Evolutionary conservation across 169 alveolate genomes (phyloP).

Genomic region (Theileria orientalis): DNA sequence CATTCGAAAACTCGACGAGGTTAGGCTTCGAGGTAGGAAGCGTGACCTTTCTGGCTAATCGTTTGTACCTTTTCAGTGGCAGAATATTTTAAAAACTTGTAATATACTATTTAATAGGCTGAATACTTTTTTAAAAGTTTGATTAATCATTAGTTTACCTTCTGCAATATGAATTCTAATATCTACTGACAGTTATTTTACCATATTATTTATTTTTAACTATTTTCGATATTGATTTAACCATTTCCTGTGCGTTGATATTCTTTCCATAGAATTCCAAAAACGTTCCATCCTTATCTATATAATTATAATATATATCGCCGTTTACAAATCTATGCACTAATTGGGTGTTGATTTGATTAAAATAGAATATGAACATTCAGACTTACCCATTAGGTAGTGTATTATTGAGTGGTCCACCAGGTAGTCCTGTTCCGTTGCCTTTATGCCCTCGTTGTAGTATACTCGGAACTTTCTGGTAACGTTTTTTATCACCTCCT

Average conservation of each 20-base stretch:
- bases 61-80: neutral
- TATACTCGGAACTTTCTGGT: slow-evolving; percentile 75
- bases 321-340: no score
- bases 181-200: neutral
- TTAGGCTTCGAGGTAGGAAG: slow-evolving; percentile 73
- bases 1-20: slow-evolving; percentile 49
- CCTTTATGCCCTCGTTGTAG: slow-evolving; percentile 65
- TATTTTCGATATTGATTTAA: slow-evolving; percentile 48
- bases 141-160: no score
- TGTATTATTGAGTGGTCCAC: slow-evolving; percentile 89
- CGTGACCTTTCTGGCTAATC: slow-evolving; percentile 68
- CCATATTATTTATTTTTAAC: slow-evolving; percentile 20
- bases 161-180: neutral
- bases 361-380: neutral
- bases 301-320: no score
- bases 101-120: no score
- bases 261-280: slow-evolving; percentile 87
- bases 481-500: slow-evolving; percentile 67
- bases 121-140: no score
- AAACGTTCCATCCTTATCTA: slow-evolving; percentile 81
- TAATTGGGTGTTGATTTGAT: no score
- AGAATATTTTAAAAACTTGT: no score
- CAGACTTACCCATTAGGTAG: slow-evolving; percentile 72
- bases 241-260: slow-evolving; percentile 80
- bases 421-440: slow-evolving; percentile 74